phyloP scores from a whole-genome alignment of 1,284 basidiomycete genomes.

The Puccinia triticina region DNA sequence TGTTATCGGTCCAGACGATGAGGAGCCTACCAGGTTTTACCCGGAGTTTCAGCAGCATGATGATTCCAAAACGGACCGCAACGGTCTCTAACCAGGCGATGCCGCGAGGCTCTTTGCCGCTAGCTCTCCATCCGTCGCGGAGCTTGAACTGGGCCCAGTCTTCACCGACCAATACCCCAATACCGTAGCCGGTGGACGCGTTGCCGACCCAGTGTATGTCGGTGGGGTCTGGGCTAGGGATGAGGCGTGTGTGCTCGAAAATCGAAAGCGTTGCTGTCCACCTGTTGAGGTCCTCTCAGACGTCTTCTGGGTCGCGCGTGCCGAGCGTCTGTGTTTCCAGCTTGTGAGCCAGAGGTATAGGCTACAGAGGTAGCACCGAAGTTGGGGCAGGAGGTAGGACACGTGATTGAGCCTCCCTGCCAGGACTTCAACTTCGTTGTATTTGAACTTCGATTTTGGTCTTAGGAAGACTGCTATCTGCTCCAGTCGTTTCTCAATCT shows the following conservation, averaged over 20 bases:
- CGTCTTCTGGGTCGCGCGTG: neutral
- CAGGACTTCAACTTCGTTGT: neutral
- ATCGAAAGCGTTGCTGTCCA: neutral
- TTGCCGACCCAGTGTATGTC: conserved; percentile 4
- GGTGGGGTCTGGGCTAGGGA: neutral
- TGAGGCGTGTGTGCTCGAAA: neutral
- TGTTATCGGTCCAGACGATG: too few species aligned
- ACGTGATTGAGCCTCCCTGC: too few species aligned
- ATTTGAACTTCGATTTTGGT: neutral
- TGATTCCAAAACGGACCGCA: neutral
- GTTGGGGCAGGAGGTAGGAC: conserved; percentile 5
- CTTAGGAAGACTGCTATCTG: neutral
- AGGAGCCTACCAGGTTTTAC: neutral
- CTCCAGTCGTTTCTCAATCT: neutral
- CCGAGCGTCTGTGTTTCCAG: neutral
- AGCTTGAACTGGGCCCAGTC: conserved; percentile 8
- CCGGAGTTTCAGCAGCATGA: neutral
- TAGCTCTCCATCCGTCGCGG: too few species aligned
- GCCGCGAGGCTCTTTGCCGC: neutral
- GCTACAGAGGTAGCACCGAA: conserved; percentile 9
- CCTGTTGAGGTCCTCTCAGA: neutral
- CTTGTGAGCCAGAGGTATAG: neutral
- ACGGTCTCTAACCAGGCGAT: conserved; percentile 23
- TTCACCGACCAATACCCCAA: neutral
- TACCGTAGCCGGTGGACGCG: conserved; percentile 17